Conservation (phyloP, 2,329 filamentous ascomycete species). For the Intubia oerlemansii region DNA sequence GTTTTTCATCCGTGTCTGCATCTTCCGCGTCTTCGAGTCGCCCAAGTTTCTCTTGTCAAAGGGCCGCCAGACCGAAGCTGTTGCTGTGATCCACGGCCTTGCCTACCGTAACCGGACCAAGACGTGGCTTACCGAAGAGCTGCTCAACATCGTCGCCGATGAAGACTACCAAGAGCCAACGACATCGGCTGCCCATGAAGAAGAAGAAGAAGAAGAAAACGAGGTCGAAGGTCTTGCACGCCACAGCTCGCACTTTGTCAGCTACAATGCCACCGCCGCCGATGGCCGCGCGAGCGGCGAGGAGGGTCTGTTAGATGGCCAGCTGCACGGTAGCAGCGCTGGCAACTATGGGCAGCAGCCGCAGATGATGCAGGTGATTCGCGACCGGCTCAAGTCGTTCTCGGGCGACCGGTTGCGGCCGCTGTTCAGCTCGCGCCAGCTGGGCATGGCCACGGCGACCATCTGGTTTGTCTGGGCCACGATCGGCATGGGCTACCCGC, state of each 20-base stretch:
- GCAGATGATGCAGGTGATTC: slow-evolving; percentile 30
- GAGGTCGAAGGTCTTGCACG: too few species aligned
- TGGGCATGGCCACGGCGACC: slow-evolving; percentile 27
- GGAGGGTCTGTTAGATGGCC: background rate
- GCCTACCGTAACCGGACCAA: slow-evolving; percentile 47
- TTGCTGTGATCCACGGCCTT: slow-evolving; percentile 59
- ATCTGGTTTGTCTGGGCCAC: slow-evolving; percentile 67
- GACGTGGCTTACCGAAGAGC: slow-evolving; percentile 58
- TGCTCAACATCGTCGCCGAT: slow-evolving; percentile 33
- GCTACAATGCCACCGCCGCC: background rate
- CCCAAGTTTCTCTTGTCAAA: slow-evolving; percentile 63
- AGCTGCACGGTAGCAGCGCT: too few species aligned
- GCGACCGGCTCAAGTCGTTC: slow-evolving; percentile 40
- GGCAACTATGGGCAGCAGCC: too few species aligned
- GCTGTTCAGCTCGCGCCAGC: slow-evolving; percentile 34
- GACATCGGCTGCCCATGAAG: slow-evolving; percentile 1
- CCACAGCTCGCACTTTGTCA: background rate
- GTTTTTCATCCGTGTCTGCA: slow-evolving; percentile 58
- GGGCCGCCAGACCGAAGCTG: slow-evolving; percentile 59
- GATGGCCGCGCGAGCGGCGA: background rate
- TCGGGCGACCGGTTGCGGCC: slow-evolving; percentile 45
- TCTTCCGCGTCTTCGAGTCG: slow-evolving; percentile 69
- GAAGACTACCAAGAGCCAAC: too few species aligned
- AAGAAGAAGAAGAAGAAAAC: slow-evolving; percentile 1
- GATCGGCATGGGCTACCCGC: slow-evolving; percentile 70